Percentiles rank a stretch among this genome's conserved stretches.
Evolutionary conservation across 257 asterid species (phyloP).

Genomic region (Haberlea rhodopensis): DNA sequence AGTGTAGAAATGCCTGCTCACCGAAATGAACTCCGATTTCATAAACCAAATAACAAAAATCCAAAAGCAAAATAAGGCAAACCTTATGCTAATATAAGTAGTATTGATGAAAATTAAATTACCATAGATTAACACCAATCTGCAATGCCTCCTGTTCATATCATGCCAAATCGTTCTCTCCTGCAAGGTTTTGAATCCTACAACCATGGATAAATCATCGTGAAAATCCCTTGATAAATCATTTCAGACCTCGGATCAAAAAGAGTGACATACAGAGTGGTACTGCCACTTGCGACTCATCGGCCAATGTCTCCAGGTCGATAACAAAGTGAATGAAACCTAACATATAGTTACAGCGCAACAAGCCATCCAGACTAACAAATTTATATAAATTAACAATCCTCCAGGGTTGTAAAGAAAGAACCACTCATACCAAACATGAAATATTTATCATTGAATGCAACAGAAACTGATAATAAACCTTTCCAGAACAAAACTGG

Average conservation of each 20-base stretch:
- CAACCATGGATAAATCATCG: constrained; percentile 1
- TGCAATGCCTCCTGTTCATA: constrained; percentile 92
- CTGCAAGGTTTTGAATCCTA: constrained; percentile 36
- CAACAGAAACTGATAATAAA: neutral
- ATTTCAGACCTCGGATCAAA: neutral
- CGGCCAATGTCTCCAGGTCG: constrained; percentile 89
- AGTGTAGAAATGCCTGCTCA: constrained; percentile 70
- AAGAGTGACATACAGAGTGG: constrained; percentile 53
- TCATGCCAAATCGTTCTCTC: constrained; percentile 93
- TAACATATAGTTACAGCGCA: neutral
- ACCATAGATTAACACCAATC: constrained; percentile 95
- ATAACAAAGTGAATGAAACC: neutral
- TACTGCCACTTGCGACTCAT: constrained; percentile 95
- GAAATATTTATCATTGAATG: neutral
- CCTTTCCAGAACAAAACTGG: neutral
- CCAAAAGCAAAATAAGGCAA: no score
- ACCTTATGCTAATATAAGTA: constrained; percentile 7
- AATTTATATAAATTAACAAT: neutral
- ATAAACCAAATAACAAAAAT: constrained; percentile 2
- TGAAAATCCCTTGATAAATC: neutral
- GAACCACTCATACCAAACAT: neutral
- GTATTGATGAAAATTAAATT: neutral
- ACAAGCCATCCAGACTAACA: constrained; percentile 7
- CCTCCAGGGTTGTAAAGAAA: neutral
- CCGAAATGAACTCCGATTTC: constrained; percentile 16